Evolutionary conservation across 495 filamentous ascomycete species (phyloP), one percentile per base, ranked within the genome.

Genomic region (Astrothelium subdiscretum): DNA sequence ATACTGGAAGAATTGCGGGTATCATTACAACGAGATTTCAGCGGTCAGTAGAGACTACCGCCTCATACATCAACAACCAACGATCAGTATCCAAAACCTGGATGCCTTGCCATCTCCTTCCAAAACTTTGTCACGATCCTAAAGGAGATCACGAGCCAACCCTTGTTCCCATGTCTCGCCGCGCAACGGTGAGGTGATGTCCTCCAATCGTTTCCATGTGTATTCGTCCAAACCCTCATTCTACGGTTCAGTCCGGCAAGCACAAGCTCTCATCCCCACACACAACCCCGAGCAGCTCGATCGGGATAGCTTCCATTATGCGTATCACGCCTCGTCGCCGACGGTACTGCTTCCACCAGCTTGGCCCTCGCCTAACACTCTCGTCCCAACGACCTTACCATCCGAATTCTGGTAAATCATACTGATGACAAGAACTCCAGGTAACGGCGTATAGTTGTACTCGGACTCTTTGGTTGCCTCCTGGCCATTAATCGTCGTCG

Each of bases 381-480:
- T 73, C 58, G 81, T 79, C 31, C 71, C 71, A 6, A 79, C 69
- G 13, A 83, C 80, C 8, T 64, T 64, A 22, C 80, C 80, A 8
- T 42, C 66, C n/a, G 69, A 68, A 51, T 79, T 73, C n/a, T 75
- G 67, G 62, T 78, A 82, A n/a, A 83, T 73, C 42, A 72, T 72
- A 44, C 76, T 74, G 10, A 78, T 68, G 5, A 73, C 78, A 42
- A 72, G 74, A 27, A 83, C 64, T 1, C 80, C 81, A 2, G 72
- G 68, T 57, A 77, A 82, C n/a, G 81, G 81, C 61, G 65, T 65
- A 65, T 84, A 83, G 43, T 75, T 69, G 61, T 81, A 84, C 67
- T 79, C 75, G 59, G 79, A 63, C 70, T 79, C 79, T 8, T 65
- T 67, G 22, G 48, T 57, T 32, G 71, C 67, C 59, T 72, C 65